These are phyloP conservation scores for Poteriospumella lacustris DNA, from an alignment of 108 stramenopile species.

Conservation along the genomic window DNA sequence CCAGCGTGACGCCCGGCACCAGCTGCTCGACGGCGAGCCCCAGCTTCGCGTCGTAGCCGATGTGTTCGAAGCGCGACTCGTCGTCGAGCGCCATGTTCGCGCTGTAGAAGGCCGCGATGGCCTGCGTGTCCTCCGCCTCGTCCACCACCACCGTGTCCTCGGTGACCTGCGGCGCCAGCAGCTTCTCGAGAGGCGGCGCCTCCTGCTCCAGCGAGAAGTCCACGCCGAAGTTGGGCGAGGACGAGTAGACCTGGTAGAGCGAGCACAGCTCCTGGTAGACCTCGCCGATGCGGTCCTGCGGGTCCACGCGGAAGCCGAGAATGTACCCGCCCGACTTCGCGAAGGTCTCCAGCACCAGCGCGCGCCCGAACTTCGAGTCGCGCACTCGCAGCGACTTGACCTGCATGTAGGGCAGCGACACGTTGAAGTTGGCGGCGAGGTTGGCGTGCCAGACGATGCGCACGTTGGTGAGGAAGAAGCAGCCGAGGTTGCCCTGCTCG, in stretches of 20 bases:
- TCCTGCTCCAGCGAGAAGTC: conserved; percentile 43
- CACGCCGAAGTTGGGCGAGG: conserved; percentile 56
- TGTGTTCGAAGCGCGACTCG: conserved; percentile 31
- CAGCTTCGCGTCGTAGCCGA: conserved; percentile 51
- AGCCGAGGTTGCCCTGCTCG: conserved; percentile 63
- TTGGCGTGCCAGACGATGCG: conserved; percentile 62
- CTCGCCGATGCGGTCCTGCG: conserved; percentile 35
- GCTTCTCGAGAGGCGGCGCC: conserved; percentile 32
- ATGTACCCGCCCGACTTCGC: conserved; percentile 49
- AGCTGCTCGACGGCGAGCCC: conserved; percentile 59
- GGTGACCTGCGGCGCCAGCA: conserved; percentile 22
- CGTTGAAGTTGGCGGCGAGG: conserved; percentile 64
- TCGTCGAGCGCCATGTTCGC: conserved; percentile 26
- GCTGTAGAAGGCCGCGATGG: conserved; percentile 54
- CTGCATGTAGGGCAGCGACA: conserved; percentile 62
- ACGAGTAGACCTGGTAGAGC: conserved; percentile 47
- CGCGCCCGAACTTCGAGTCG: conserved; percentile 57
- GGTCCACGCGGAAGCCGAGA: conserved; percentile 53
- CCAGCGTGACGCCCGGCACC: conserved; percentile 40
- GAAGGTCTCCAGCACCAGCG: conserved; percentile 57
- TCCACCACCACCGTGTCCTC: conserved; percentile 58
- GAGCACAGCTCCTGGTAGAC: conserved; percentile 43
- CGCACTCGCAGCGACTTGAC: conserved; percentile 48
- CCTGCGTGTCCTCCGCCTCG: conserved; percentile 37
- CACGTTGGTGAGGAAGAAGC: conserved; percentile 60